Evolutionary conservation across 306 rosid genomes (phyloP), one percentile per base, ranked within the genome.

Genomic region (Dryas alaskensis): DNA sequence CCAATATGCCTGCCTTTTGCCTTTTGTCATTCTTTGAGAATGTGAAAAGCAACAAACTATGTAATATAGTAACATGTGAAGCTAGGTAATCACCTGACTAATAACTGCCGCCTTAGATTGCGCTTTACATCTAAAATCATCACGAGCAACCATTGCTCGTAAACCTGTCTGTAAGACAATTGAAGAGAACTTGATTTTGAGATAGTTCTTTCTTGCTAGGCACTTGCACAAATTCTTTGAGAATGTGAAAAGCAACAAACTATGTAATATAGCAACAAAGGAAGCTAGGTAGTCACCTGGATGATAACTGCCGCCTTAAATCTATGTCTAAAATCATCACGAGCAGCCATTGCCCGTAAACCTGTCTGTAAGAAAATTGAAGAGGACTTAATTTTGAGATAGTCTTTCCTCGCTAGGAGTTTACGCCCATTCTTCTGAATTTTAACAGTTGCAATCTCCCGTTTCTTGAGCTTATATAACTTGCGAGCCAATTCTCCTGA

Each of bases 401-500:
- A 90, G 46, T 52, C 63, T 55, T 85, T 91, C 77, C 92, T 86
- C 25, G 88, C 89, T 67, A 86, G 78, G 65, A 67, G 65, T 84
- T 86, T 63, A 12, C 87, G 94, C 10, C 71, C 57, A 65, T 81
- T 55, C 73, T 68, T 83, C 84, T 93, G 98, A 76, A 93, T 91
- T 85, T 76, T 84, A 76, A 87, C 71, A 52, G 89, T 81, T 58
- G 96, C 92, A 10, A 50, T 67, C 46, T 83, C 83, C 80, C 81
- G 84, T 86, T 79, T 89, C 83, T 73, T 69, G 67, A 67, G 78
- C 75, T 80, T 67, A 71, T 75, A 87, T 66, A 49, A 73, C 43
- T 71, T 86, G 54, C 94, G 92, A 71, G 88, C 88, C 86, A 91
- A 60, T 81, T 84, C 86, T 60, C 97, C 97, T 93, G 52, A 72